phyloP scores from a whole-genome alignment of 345 rosid species.

The Durio zibethinus region DNA sequence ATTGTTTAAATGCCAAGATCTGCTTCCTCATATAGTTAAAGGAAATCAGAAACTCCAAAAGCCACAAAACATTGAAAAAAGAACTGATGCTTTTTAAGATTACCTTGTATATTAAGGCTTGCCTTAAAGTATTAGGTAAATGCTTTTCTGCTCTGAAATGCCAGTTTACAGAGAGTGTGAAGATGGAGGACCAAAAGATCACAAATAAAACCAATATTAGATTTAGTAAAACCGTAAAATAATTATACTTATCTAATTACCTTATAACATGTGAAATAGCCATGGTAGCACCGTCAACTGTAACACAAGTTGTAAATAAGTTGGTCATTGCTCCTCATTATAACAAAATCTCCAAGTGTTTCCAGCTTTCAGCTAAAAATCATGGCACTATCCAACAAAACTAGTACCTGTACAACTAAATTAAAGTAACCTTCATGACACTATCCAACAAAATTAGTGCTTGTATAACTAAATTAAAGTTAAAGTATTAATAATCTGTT shows the following conservation, averaged over 20 bases:
- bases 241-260: slow-evolving; percentile 28
- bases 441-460: slow-evolving; percentile 50
- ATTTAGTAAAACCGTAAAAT: neutral
- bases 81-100: too few relatives aligned
- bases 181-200: neutral
- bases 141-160: too few relatives aligned
- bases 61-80: too few relatives aligned
- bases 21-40: too few relatives aligned
- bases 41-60: too few relatives aligned
- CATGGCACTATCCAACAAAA: too few relatives aligned
- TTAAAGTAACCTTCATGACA: slow-evolving; percentile 81
- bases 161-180: slow-evolving; percentile 16
- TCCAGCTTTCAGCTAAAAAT: slow-evolving; percentile 81
- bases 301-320: slow-evolving; percentile 91
- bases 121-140: too few relatives aligned
- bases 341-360: slow-evolving; percentile 91
- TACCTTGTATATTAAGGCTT: too few relatives aligned
- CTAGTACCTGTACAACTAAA: too few relatives aligned
- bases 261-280: too few relatives aligned
- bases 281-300: slow-evolving; percentile 90
- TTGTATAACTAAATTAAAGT: slow-evolving; percentile 2
- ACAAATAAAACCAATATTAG: neutral
- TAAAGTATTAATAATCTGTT: neutral
- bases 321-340: slow-evolving; percentile 88
- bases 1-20: too few relatives aligned